Evolutionary conservation across 2,329 filamentous ascomycete genomes (phyloP).

Genomic region (Talaromyces sp.): DNA sequence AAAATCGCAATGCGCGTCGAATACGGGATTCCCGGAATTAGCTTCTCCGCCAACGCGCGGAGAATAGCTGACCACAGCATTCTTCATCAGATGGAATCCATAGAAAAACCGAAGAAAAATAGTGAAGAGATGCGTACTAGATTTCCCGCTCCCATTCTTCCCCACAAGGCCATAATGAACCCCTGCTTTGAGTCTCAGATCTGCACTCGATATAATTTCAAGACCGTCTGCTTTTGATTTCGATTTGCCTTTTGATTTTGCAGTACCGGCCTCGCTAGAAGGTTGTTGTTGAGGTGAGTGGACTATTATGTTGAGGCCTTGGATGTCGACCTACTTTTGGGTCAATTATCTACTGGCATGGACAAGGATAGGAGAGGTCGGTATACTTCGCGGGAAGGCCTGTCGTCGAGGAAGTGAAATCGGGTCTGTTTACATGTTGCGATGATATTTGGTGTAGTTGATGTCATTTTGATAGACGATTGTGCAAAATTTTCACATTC

Average conservation of each 20-base stretch:
- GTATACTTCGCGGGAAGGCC: slow-evolving; percentile 50
- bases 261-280: not conserved
- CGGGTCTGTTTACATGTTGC: slow-evolving; percentile 66
- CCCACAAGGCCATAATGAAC: slow-evolving; percentile 75
- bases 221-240: slow-evolving; percentile 49
- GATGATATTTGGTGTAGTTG: slow-evolving; percentile 41
- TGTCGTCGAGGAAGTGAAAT: slow-evolving; percentile 58
- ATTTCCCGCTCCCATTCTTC: slow-evolving; percentile 79
- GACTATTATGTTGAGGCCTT: slow-evolving; percentile 55
- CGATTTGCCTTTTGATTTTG: slow-evolving; percentile 39
- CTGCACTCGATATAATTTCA: slow-evolving; percentile 68
- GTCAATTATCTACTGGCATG: not conserved
- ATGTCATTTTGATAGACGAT: not conserved
- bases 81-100: not conserved
- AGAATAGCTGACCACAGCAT: slow-evolving; percentile 56
- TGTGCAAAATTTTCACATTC: not conserved
- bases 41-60: slow-evolving; percentile 70
- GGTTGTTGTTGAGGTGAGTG: slow-evolving; percentile 5
- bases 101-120: not conserved
- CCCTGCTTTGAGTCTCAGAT: slow-evolving; percentile 68
- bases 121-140: slow-evolving; percentile 52
- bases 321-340: slow-evolving; percentile 59
- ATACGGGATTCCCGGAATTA: slow-evolving; percentile 72
- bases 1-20: slow-evolving; percentile 63
- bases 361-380: not conserved